Evolutionary conservation across 306 rosid species (phyloP).

Genomic region (Lithocarpus polystachyus): DNA sequence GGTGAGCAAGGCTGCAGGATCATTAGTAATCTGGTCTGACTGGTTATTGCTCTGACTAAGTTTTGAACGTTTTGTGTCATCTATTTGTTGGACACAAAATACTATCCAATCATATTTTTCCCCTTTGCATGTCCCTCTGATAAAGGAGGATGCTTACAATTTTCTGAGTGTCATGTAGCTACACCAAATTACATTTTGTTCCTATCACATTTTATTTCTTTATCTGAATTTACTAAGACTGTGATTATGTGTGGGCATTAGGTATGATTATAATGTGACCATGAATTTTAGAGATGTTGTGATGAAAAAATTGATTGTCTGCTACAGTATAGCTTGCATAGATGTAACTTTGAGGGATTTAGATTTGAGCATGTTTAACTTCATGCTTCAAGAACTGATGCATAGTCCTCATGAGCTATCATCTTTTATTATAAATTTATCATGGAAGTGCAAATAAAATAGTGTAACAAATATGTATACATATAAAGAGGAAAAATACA

Average conservation of each 20-base stretch:
- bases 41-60: neutral
- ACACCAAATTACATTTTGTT: neutral
- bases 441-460: neutral
- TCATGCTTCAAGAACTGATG: neutral
- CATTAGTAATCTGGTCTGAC: neutral
- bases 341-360: neutral
- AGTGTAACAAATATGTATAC: neutral
- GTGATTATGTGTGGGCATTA: too few relatives aligned
- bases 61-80: neutral
- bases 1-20: constrained; percentile 11
- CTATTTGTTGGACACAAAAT: neutral
- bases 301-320: neutral
- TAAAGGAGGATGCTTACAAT: neutral
- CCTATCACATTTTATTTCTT: neutral
- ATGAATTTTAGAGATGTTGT: neutral
- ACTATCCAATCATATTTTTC: neutral
- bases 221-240: neutral
- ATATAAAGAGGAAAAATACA: neutral
- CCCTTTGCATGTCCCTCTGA: neutral
- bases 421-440: neutral
- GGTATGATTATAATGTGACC: neutral
- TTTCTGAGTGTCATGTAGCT: neutral
- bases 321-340: neutral
- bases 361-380: neutral
- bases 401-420: neutral